Conservation (phyloP, 2,329 filamentous ascomycete genomes). For the Fusarium begoniae region DNA sequence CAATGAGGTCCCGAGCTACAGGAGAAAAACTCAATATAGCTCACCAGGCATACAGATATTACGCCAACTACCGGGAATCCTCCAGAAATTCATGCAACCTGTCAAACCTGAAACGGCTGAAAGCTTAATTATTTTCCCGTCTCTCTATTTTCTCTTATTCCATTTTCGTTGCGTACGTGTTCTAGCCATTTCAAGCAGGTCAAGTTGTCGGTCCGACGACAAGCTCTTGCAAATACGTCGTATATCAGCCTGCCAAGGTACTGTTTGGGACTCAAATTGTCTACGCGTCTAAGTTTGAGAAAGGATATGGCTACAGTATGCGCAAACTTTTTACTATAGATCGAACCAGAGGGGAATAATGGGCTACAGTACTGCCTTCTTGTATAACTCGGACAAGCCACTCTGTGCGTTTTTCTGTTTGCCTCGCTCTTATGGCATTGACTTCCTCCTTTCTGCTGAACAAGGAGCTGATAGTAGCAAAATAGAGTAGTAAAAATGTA, state of each 20-base stretch:
- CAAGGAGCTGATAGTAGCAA: too few species aligned
- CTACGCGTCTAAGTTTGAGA: not conserved
- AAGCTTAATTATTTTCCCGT: not conserved
- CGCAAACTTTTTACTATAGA: too few species aligned
- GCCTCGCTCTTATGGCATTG: too few species aligned
- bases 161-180: not conserved
- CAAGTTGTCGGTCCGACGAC: not conserved
- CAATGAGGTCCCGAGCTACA: not conserved
- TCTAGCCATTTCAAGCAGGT: not conserved
- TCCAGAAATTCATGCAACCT: not conserved
- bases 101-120: not conserved
- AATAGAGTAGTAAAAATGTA: too few species aligned
- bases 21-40: not conserved
- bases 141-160: not conserved
- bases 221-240: not conserved
- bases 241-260: not conserved
- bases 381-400: fast-evolving
- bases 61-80: too few species aligned
- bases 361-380: too few species aligned
- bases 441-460: too few species aligned
- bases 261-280: not conserved
- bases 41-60: not conserved
- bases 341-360: not conserved
- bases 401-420: not conserved
- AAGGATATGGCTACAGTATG: too few species aligned